A percentile compares a stretch with the other conserved stretches of the same genome.
Evolutionary conservation across 1,284 basidiomycete genomes (phyloP).

Genomic region (Abortiporus biennis): DNA sequence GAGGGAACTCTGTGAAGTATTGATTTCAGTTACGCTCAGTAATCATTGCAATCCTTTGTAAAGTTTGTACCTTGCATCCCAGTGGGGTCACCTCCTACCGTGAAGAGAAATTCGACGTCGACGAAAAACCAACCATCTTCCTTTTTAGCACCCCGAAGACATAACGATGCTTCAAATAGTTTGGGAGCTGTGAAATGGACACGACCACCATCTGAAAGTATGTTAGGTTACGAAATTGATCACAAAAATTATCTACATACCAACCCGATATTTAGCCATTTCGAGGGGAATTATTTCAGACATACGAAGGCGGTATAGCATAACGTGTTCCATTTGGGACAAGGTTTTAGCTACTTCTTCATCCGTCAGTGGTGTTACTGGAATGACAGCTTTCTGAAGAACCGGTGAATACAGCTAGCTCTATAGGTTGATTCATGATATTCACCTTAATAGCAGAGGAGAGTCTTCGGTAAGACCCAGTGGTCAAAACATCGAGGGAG

Average conservation of each 20-base stretch:
- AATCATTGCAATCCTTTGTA: constrained; percentile 1
- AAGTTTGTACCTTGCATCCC: constrained; percentile 53
- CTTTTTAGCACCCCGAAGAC: constrained; percentile 58
- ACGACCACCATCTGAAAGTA: constrained; percentile 58
- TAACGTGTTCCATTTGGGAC: constrained; percentile 65
- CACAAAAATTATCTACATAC: constrained; percentile 30
- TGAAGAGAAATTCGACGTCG: constrained; percentile 70
- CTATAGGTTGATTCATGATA: constrained; percentile 1
- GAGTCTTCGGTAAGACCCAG: constrained; percentile 75
- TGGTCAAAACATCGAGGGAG: constrained; percentile 80
- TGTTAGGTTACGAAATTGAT: constrained; percentile 1
- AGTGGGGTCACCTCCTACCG: constrained; percentile 65
- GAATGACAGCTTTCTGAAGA: constrained; percentile 58
- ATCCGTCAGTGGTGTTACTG: constrained; percentile 61
- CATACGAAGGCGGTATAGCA: constrained; percentile 72
- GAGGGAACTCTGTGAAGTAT: constrained; percentile 55
- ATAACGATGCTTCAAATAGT: constrained; percentile 74
- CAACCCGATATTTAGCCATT: constrained; percentile 69
- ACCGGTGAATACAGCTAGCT: neutral
- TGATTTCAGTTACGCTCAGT: neutral
- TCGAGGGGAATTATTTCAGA: constrained; percentile 70
- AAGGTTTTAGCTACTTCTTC: constrained; percentile 62
- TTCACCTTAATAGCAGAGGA: constrained; percentile 73
- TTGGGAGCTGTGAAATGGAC: constrained; percentile 69
- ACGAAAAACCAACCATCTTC: constrained; percentile 82